These are phyloP conservation scores for Diplogelasinospora grovesii DNA, from an alignment of 495 filamentous ascomycete genomes.

Conservation along the genomic window DNA sequence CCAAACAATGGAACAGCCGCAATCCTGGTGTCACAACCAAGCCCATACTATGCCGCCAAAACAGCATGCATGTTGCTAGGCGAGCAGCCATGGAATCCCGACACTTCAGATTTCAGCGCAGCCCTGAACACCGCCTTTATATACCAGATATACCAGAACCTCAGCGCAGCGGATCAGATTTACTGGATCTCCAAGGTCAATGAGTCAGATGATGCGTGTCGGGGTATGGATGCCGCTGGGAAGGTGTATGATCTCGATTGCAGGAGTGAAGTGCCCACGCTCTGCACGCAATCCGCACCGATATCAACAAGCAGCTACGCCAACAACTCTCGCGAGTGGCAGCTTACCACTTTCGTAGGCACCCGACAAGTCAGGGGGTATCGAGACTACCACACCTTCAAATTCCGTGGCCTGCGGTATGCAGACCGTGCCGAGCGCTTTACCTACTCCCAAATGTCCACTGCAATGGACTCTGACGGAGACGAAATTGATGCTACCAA, in stretches of 20 bases:
- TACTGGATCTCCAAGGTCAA: constrained; percentile 30
- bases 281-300: constrained; percentile 34
- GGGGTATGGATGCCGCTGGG: constrained; percentile 25
- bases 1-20: constrained; percentile 19
- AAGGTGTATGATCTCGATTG: constrained; percentile 12
- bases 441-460: constrained; percentile 21
- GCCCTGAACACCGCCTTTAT: constrained; percentile 22
- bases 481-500: constrained; percentile 16
- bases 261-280: constrained; percentile 17
- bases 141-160: constrained; percentile 24
- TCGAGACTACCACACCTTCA: constrained; percentile 32
- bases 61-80: constrained; percentile 21
- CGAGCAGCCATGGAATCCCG: constrained; percentile 24
- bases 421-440: constrained; percentile 32
- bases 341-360: constrained; percentile 21
- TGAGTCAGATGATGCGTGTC: constrained; percentile 10
- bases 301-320: constrained; percentile 21
- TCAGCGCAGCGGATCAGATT: constrained; percentile 17
- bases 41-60: constrained; percentile 9
- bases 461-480: constrained; percentile 12
- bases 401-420: constrained; percentile 37
- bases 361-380: constrained; percentile 30
- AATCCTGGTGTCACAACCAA: constrained; percentile 23
- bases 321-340: constrained; percentile 26
- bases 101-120: constrained; percentile 21